Conservation (phyloP, 805 yeast species). For the Yamadazyma kitorensis region DNA sequence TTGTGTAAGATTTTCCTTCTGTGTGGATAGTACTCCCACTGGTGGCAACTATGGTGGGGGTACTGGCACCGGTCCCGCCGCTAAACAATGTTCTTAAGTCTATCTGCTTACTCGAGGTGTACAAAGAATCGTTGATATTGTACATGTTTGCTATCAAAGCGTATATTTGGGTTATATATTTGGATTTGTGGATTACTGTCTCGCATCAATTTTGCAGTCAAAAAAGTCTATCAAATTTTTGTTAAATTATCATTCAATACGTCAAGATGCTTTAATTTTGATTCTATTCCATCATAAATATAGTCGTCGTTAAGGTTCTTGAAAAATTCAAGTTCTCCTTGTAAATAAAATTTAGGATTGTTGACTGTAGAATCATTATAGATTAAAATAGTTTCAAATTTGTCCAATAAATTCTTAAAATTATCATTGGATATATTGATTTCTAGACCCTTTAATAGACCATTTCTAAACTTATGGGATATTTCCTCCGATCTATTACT, state of each 20-base stretch:
- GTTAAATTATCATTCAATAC: conserved; percentile 4
- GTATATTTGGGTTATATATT: too few relatives aligned
- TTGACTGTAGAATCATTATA: conserved; percentile 6
- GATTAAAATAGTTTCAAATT: conserved; percentile 28
- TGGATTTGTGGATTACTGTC: too few relatives aligned
- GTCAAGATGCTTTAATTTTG: conserved; percentile 9
- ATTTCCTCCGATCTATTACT: conserved; percentile 28
- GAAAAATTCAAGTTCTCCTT: conserved; percentile 2
- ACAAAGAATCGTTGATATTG: too few relatives aligned
- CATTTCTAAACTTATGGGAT: conserved; percentile 19
- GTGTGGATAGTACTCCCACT: too few relatives aligned
- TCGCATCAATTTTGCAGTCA: too few relatives aligned
- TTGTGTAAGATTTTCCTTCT: too few relatives aligned
- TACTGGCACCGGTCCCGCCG: too few relatives aligned
- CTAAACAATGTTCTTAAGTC: too few relatives aligned
- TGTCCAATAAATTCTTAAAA: conserved; percentile 18
- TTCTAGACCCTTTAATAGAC: conserved; percentile 26
- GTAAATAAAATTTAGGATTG: conserved; percentile 1
- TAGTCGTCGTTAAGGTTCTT: not conserved
- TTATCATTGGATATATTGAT: conserved; percentile 16
- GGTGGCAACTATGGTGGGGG: too few relatives aligned
- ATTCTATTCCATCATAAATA: conserved; percentile 4
- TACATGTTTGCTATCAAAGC: too few relatives aligned
- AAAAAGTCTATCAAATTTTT: too few relatives aligned
- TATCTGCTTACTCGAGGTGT: too few relatives aligned